phyloP scores from a whole-genome alignment of 257 asterid species.

The Nyctanthes arbortristis region DNA sequence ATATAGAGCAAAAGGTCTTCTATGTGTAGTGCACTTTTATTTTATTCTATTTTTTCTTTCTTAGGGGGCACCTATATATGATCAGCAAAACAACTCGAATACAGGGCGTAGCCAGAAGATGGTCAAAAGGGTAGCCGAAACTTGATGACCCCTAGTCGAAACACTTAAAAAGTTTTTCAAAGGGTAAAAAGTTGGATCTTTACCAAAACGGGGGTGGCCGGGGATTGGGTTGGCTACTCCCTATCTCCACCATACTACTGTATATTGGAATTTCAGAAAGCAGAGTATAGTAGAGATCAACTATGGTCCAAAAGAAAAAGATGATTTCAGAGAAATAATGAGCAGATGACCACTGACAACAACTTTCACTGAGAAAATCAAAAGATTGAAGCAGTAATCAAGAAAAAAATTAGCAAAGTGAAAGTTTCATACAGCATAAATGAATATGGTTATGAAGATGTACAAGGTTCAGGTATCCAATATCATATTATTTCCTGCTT shows the following conservation, averaged over 20 bases:
- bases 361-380: background rate
- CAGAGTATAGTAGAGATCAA: background rate
- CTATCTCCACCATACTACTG: no score
- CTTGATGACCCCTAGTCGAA: no score
- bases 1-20: background rate
- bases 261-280: background rate
- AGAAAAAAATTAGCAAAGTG: background rate
- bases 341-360: background rate
- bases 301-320: background rate
- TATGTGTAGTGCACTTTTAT: background rate
- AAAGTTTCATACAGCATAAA: no score
- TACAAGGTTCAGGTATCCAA: background rate
- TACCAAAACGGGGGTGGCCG: background rate
- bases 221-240: no score
- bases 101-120: no score
- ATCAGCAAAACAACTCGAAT: background rate
- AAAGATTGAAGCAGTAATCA: background rate
- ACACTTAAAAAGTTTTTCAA: no score
- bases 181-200: background rate
- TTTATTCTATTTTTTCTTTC: no score
- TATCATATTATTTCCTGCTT: background rate
- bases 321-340: background rate
- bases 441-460: background rate
- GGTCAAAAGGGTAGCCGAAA: no score
- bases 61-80: background rate